Evolutionary conservation across 441 rosid genomes (phyloP), one percentile per base, ranked within the genome.

Genomic region (Omphalea diandra): DNA sequence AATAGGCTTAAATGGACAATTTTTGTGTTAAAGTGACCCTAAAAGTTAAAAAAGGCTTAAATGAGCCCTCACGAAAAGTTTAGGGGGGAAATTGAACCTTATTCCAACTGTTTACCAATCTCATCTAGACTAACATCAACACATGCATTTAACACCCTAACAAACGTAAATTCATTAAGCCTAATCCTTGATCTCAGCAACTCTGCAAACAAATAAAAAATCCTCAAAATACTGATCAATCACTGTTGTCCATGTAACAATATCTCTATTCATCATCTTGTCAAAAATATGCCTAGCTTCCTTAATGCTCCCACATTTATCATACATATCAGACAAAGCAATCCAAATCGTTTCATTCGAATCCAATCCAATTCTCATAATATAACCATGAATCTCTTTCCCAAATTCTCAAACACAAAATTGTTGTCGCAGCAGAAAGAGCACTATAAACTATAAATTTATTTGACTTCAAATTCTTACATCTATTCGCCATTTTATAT

Each of bases 241-340:
- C 91, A 87, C 87, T 3, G 88, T 80, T 10, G 93, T 86, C 93
- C 96, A 90, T 0, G 93, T 47, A 60, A 90, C 87, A 61, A 86
- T 77, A 79, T 90, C 93, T 81, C 79, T 87, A 43, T 81, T 68
- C 15, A 67, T 32, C 73, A 88, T 86, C 76, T 63, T 82, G 67
- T 90, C 82, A 54, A 86, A 90, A 36, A 87, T 82, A 60, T 44
- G 72, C 77, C 86, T 78, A 7, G 93, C 91, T 77, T 85, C 87
- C 52, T 78, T 77, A 49, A 86, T 63, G 78, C 82, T 85, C 4
- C 96, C 93, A 71, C 96, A 87, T 86, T 87, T 90, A 0, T 88
- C 93, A 74, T 90, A 87, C 87, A 87, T 26, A 54, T 54, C 58
- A 54, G 58, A 54, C 7, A 54, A 54, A 26, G 58, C 58, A 15